Evolutionary conservation across 768 basidiomycete genomes (phyloP).

Genomic region (Paxillus involutus): DNA sequence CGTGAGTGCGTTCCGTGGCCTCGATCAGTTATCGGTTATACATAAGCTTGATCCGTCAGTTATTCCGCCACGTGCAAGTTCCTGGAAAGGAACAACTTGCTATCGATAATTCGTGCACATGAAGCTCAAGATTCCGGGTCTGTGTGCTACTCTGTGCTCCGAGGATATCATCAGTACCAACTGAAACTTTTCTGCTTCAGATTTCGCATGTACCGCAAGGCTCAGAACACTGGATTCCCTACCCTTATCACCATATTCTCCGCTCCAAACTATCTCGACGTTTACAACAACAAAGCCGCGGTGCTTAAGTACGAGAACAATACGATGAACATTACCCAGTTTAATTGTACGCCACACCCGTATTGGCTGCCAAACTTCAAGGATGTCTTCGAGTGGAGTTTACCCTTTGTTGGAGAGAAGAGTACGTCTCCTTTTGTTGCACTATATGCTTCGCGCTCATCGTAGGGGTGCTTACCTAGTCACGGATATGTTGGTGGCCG

Average conservation of each 20-base stretch:
- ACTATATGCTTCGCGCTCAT: neutral
- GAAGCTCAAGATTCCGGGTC: constrained; percentile 97
- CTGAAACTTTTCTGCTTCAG: constrained; percentile 33
- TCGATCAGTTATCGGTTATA: neutral
- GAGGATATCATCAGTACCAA: neutral
- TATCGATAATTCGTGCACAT: constrained; percentile 95
- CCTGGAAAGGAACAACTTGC: constrained; percentile 84
- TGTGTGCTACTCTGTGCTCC: constrained; percentile 19
- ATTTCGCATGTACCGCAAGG: constrained; percentile 93
- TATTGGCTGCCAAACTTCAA: constrained; percentile 98
- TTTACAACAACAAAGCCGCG: constrained; percentile 95
- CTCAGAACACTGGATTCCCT: constrained; percentile 90
- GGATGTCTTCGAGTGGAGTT: constrained; percentile 97
- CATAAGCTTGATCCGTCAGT: constrained; percentile 31
- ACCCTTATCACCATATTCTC: constrained; percentile 98
- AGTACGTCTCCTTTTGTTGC: constrained; percentile 50
- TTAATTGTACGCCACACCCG: constrained; percentile 76
- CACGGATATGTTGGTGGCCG: constrained; percentile 96
- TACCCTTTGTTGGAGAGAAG: constrained; percentile 96
- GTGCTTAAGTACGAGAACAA: constrained; percentile 97
- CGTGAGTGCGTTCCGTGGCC: constrained; percentile 37
- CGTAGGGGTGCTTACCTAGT: constrained; percentile 45
- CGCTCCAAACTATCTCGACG: constrained; percentile 95
- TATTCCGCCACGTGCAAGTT: constrained; percentile 93
- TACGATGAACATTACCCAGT: constrained; percentile 93